Evolutionary conservation across 2,329 filamentous ascomycete species (phyloP), one percentile per base, ranked within the genome.

Genomic region (Ceratocystis cubensis): DNA sequence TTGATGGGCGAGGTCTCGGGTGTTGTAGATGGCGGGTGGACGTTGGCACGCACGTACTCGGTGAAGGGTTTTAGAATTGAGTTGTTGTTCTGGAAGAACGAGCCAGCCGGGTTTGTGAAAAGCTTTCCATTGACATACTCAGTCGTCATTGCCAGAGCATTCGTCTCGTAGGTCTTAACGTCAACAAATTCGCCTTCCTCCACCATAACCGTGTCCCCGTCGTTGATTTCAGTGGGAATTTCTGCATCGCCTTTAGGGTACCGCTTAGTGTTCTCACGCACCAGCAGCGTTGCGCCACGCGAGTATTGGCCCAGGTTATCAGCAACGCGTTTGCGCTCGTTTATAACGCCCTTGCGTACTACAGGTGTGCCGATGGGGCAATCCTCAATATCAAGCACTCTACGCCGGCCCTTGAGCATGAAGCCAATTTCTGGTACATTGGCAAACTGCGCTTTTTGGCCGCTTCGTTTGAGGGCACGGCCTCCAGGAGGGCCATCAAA

Each of bases 81-180:
- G 80, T 97, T 97, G 82, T 99, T 99, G 81, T 99, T 99, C 74
- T 99, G 94, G 83, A 99, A 99, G 79, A 99, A 99, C 64, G 90
- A 86, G 68, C 92, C 92, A 10, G 94, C 94, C 2, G 89, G 90
- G 78, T 96, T 97, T 74, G 87, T 87, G 78, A 99, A 96, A 73
- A 86, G 80, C 78, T 88, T 94, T 75, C 85, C 78, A 73, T 88
- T 90, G 69, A 99, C 84, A 76, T 95, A 96, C 76, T 99, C 94
- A 37, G 88, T 92, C 2, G 89, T 87, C 63, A 82, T 88, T 70
- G 83, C 88, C 70, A 93, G 96, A 74, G 85, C 84, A 77, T 96
- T 86, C 3, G 92, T 96, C 71, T 96, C 84, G 79, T 90, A 97
- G 2, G 86, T 88, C 76, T 97, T 97, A 74, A 88, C 80, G 74